Base-by-base conservation (phyloP, 1,139 yeast genomes). In the Pichia sp. region DNA sequence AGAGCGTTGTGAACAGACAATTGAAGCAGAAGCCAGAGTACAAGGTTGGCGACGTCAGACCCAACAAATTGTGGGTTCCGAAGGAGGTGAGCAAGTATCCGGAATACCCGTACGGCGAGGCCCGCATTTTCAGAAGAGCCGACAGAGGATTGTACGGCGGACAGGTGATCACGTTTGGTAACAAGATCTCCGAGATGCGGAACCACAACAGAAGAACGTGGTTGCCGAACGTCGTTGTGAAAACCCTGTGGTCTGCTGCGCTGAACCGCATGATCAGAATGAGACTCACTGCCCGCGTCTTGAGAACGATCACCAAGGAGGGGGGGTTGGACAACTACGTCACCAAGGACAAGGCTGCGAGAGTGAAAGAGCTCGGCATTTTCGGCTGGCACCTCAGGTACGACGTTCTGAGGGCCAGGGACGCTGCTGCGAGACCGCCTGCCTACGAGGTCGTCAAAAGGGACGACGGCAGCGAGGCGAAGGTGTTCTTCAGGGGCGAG, bases 251-350 rank as follows among this genome's bases (percentile, higher is more conserved):
- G 95, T 88, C 96, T 59, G 96, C 89, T 63, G 75, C 87, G 1
- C 77, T 93, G 64, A 74, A 82, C 59, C 77, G 76, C 61, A 67
- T 74, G 50, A 73, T 84, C 50, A 75, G 75, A 52, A 72, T 89
- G 53, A 82, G 78, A 59, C 83, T 90, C 36, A 84, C 92, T n/a
- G 80, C 97, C 16, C 81, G 85, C 58, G 97, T 90, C 4, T 76
- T 93, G 66, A 82, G 85, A 65, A 90, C 97, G 1, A 85, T 93
- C 59, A 85, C 88, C 55, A 88, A 84, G 64, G 98, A 92, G 71
- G 98, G 98, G 59, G 99, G 99, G 13, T 76, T 93, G 59, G 99
- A 93, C 68, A 83, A 84, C 62, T 93, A 93, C 68, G 72, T 93
- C 59, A 79, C 84, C 55, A 93, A 93, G 72, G 95, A 90, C 59